Percentiles rank a stretch among this genome's conserved stretches.
Conservation (phyloP, 495 filamentous ascomycete species). For the Cetradonia linearis region DNA sequence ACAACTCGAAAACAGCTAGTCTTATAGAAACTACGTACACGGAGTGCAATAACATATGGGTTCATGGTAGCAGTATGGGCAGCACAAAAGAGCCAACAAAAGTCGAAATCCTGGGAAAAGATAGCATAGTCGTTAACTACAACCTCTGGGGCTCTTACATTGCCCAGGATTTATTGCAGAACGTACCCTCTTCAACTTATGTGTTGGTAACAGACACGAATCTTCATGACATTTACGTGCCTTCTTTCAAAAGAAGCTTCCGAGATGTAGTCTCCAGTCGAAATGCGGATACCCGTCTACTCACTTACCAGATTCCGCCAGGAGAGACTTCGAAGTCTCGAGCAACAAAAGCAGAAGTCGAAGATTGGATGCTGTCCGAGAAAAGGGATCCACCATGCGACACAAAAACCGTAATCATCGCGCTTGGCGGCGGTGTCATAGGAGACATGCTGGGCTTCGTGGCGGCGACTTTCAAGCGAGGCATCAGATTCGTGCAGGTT, state of each 20-base stretch:
- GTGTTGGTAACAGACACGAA: conserved; percentile 95
- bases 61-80: not conserved
- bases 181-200: conserved; percentile 77
- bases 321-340: conserved; percentile 90
- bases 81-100: conserved; percentile 28
- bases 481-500: conserved; percentile 91
- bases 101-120: conserved; percentile 50
- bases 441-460: conserved; percentile 97
- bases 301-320: conserved; percentile 78
- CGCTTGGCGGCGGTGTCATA: conserved; percentile 94
- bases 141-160: conserved; percentile 79
- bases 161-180: conserved; percentile 67
- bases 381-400: conserved; percentile 60
- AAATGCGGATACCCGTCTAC: conserved; percentile 50
- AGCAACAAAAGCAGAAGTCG: conserved; percentile 85
- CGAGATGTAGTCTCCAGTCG: conserved; percentile 28
- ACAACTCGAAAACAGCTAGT: not conserved
- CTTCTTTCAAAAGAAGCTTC: conserved; percentile 65
- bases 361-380: conserved; percentile 93
- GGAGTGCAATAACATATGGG: not conserved
- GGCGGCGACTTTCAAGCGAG: conserved; percentile 95
- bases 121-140: conserved; percentile 80
- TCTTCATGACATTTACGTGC: conserved; percentile 68
- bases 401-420: conserved; percentile 87
- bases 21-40: not conserved